phyloP scores from a whole-genome alignment of 257 asterid species.

The Solanum etuberosum region DNA sequence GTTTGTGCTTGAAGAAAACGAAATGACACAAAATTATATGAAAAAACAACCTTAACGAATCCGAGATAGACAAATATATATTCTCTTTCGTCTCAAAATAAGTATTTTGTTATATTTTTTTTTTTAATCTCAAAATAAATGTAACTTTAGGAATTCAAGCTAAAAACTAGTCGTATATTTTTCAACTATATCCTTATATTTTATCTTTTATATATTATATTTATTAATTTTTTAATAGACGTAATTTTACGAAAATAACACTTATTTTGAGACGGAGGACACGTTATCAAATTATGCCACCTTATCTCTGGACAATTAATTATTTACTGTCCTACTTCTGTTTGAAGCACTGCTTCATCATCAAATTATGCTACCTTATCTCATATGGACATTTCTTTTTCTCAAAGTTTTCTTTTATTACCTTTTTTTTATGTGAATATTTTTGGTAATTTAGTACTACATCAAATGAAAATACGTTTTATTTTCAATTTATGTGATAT shows the following conservation, averaged over 20 bases:
- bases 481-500: neutral
- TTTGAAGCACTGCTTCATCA: neutral
- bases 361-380: neutral
- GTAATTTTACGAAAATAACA: rapidly evolving
- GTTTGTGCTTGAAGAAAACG: neutral
- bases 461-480: neutral
- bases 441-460: neutral
- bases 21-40: neutral
- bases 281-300: neutral
- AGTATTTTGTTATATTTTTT: rapidly evolving
- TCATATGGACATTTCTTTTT: conserved; percentile 3
- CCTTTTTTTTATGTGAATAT: neutral
- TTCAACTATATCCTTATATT: neutral
- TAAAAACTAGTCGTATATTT: too few relatives aligned
- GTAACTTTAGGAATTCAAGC: neutral
- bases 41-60: neutral
- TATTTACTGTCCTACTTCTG: neutral
- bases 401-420: neutral
- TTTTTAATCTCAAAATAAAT: neutral
- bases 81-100: neutral
- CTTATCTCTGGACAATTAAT: neutral
- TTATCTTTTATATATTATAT: too few relatives aligned
- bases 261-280: neutral
- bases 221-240: neutral
- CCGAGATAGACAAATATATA: neutral